Evolutionary conservation across 192 early-diverging fungal species (phyloP).

Genomic region (Gamsiella multidivaricata): DNA sequence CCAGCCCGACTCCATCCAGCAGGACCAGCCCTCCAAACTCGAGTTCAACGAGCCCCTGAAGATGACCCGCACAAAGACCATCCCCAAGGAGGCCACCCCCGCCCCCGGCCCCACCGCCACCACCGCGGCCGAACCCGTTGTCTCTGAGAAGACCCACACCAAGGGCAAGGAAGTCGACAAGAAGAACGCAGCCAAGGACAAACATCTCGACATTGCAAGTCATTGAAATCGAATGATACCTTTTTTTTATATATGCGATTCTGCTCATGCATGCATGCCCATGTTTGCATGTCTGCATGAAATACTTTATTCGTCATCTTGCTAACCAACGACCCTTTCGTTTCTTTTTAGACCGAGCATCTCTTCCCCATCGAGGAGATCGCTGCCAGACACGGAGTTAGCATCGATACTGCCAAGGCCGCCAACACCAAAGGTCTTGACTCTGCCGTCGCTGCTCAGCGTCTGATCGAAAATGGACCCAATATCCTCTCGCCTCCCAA

Average conservation of each 20-base stretch:
- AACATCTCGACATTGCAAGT: conserved; percentile 43
- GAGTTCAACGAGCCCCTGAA: conserved; percentile 16
- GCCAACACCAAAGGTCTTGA: conserved; percentile 77
- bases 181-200: conserved; percentile 7
- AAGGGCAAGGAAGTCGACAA: neutral
- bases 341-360: conserved; percentile 56
- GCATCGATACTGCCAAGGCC: conserved; percentile 70
- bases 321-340: neutral
- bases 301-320: neutral
- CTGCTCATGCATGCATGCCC: neutral
- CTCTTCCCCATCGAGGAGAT: conserved; percentile 55
- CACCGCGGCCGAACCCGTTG: neutral
- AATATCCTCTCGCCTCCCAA: conserved; percentile 91
- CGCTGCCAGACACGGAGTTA: conserved; percentile 45
- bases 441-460: conserved; percentile 65
- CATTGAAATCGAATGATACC: neutral
- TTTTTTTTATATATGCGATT: neutral
- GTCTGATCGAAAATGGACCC: conserved; percentile 77
- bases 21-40: conserved; percentile 9
- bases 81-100: neutral
- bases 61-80: conserved; percentile 34
- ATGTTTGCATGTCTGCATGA: neutral
- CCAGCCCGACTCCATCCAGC: neutral
- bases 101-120: neutral
- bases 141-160: neutral